Evolutionary conservation across 2,329 filamentous ascomycete species (phyloP).

Genomic region (Lachnellula arida): DNA sequence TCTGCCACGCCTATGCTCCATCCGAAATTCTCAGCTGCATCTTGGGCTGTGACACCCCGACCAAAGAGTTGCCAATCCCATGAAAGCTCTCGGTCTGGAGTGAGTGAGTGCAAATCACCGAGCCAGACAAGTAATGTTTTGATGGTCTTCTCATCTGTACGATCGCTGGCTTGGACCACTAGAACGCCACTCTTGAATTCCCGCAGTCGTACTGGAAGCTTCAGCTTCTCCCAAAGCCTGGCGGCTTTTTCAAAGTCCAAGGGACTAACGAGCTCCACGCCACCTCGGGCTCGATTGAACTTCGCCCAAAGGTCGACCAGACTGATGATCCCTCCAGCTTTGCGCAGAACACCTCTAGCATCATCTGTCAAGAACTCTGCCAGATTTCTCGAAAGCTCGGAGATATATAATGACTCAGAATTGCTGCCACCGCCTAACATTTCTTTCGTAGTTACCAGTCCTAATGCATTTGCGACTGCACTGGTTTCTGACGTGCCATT

Average conservation of each 20-base stretch:
- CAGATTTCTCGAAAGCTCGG: slow-evolving; percentile 76
- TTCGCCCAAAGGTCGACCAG: slow-evolving; percentile 90
- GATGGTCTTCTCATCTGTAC: slow-evolving; percentile 87
- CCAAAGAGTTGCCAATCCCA: slow-evolving; percentile 81
- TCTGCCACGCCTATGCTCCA: slow-evolving; percentile 97
- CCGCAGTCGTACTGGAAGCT: slow-evolving; percentile 78
- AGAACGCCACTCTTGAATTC: slow-evolving; percentile 92
- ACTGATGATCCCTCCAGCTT: slow-evolving; percentile 81
- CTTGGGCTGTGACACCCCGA: slow-evolving; percentile 81
- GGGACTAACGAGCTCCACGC: slow-evolving; percentile 90
- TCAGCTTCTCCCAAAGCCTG: slow-evolving; percentile 79
- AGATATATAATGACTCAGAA: slow-evolving; percentile 81
- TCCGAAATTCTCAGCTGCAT: slow-evolving; percentile 82
- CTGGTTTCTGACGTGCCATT: slow-evolving; percentile 65
- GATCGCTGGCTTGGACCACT: slow-evolving; percentile 83
- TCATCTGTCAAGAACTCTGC: slow-evolving; percentile 90
- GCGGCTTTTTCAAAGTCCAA: slow-evolving; percentile 89
- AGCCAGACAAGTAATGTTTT: slow-evolving; percentile 73
- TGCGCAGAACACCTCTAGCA: slow-evolving; percentile 67
- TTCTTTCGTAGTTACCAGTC: slow-evolving; percentile 90
- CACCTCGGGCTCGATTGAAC: slow-evolving; percentile 89
- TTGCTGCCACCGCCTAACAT: slow-evolving; percentile 74
- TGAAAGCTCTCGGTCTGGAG: slow-evolving; percentile 57
- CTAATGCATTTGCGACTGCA: slow-evolving; percentile 72
- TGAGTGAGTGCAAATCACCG: slow-evolving; percentile 61